phyloP scores from a whole-genome alignment of 2,329 filamentous ascomycete species.

The Trichophyton benhamiae region DNA sequence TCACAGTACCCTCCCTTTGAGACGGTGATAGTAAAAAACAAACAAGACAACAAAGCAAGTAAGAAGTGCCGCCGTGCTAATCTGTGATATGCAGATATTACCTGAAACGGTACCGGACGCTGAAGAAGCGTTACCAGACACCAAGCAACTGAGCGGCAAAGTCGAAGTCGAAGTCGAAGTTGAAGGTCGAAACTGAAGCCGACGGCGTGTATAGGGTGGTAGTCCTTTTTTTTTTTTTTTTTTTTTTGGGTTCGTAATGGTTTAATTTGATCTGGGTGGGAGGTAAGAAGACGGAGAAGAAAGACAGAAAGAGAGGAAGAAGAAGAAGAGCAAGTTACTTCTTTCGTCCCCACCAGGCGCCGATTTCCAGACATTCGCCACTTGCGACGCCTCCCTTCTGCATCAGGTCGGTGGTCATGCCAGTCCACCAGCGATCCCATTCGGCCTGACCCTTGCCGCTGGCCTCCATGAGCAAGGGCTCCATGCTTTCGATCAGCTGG shows the following conservation, averaged over 20 bases:
- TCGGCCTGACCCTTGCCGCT: conserved; percentile 83
- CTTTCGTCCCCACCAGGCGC: conserved; percentile 53
- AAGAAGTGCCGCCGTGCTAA: not conserved
- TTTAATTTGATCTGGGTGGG: too few species aligned
- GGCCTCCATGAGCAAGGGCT: conserved; percentile 67
- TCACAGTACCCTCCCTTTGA: not conserved
- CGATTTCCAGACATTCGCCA: conserved; percentile 69
- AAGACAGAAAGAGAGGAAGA: too few species aligned
- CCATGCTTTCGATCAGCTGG: conserved; percentile 72
- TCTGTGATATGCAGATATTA: conserved; percentile 55
- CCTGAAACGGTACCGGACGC: conserved; percentile 75
- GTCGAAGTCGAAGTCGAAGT: not conserved
- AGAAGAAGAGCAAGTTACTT: conserved; percentile 19
- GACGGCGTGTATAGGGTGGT: not conserved
- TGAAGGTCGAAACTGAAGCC: not conserved
- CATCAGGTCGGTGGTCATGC: conserved; percentile 74
- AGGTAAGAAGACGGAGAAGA: too few species aligned
- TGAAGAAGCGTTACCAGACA: conserved; percentile 65
- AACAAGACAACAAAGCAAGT: not conserved
- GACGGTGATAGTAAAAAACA: not conserved
- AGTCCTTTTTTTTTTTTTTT: not conserved
- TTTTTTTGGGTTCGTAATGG: too few species aligned
- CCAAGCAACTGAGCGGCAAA: conserved; percentile 16
- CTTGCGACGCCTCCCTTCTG: conserved; percentile 64
- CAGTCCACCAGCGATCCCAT: conserved; percentile 80